phyloP scores from a whole-genome alignment of 441 rosid genomes.

The Eutrema salsugineum region DNA sequence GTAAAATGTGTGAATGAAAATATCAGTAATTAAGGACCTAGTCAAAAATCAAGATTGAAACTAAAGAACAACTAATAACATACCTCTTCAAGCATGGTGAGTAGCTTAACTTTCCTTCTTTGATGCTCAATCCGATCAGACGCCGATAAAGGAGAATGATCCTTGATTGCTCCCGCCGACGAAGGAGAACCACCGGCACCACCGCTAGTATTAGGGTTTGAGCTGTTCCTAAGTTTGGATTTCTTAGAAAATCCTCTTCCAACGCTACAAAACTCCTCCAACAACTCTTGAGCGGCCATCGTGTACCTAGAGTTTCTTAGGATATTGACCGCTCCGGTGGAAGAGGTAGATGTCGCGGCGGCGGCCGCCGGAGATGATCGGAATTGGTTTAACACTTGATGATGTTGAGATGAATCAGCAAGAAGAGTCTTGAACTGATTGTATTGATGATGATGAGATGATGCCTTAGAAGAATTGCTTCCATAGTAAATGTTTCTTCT shows the following conservation, averaged over 20 bases:
- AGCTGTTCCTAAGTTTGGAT: slow-evolving; percentile 40
- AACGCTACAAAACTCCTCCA: slow-evolving; percentile 89
- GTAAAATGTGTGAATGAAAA: neutral
- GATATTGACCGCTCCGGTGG: slow-evolving; percentile 51
- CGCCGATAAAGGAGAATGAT: slow-evolving; percentile 55
- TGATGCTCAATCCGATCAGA: slow-evolving; percentile 92
- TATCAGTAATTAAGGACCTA: neutral
- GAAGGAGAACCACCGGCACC: slow-evolving; percentile 42
- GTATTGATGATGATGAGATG: slow-evolving; percentile 41
- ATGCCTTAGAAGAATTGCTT: slow-evolving; percentile 23
- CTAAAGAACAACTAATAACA: slow-evolving; percentile 31
- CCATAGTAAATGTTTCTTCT: slow-evolving; percentile 40
- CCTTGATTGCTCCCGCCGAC: slow-evolving; percentile 39
- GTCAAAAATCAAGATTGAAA: slow-evolving; percentile 6
- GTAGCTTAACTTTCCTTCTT: slow-evolving; percentile 84
- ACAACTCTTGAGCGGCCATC: slow-evolving; percentile 71
- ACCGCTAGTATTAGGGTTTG: slow-evolving; percentile 54
- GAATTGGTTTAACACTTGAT: slow-evolving; percentile 15
- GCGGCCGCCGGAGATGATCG: slow-evolving; percentile 34
- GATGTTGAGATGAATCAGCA: slow-evolving; percentile 11
- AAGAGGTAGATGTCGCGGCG: slow-evolving; percentile 33
- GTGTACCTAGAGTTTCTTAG: slow-evolving; percentile 72
- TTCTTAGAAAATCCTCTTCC: slow-evolving; percentile 78
- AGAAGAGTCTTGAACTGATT: slow-evolving; percentile 35
- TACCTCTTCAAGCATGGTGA: slow-evolving; percentile 98